These are phyloP conservation scores for Pinus taeda DNA, from an alignment of 75 land plant species.

Conservation along the genomic window DNA sequence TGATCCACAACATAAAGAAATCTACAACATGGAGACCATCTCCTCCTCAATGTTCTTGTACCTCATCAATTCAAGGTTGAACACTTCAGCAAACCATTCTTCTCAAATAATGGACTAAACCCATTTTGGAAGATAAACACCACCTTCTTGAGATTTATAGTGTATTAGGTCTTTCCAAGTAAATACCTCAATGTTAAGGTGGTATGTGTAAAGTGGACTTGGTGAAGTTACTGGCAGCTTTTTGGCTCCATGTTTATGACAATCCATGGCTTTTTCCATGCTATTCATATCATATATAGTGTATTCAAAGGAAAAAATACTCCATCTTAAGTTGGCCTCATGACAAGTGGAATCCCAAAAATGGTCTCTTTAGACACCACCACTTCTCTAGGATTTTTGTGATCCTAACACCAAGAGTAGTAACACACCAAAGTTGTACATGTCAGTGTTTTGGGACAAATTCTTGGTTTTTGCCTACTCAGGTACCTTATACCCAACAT, in stretches of 20 bases:
- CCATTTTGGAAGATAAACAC: constrained; percentile 77
- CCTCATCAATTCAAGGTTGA: constrained; percentile 73
- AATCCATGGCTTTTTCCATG: too few relatives aligned
- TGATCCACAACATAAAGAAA: constrained; percentile 59
- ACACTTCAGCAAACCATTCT: constrained; percentile 94
- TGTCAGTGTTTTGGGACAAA: constrained; percentile 65
- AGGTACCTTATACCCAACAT: constrained; percentile 81
- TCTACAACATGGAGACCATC: constrained; percentile 76
- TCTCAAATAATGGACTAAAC: constrained; percentile 75
- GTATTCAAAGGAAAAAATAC: too few relatives aligned
- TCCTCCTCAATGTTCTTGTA: constrained; percentile 78
- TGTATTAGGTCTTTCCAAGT: constrained; percentile 69
- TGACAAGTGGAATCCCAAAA: too few relatives aligned
- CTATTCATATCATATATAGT: too few relatives aligned
- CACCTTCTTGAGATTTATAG: constrained; percentile 14
- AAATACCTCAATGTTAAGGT: constrained; percentile 47
- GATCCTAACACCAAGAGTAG: constrained; percentile 9
- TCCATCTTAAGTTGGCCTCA: too few relatives aligned
- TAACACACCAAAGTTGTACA: constrained; percentile 78
- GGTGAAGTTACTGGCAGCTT: too few relatives aligned
- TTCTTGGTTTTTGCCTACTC: constrained; percentile 53
- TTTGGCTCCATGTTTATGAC: too few relatives aligned
- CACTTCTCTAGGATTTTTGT: too few relatives aligned
- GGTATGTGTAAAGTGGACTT: too few relatives aligned
- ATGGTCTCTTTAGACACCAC: too few relatives aligned